Conservation (phyloP, 2,329 filamentous ascomycete genomes). For the Colletotrichum australisinense region DNA sequence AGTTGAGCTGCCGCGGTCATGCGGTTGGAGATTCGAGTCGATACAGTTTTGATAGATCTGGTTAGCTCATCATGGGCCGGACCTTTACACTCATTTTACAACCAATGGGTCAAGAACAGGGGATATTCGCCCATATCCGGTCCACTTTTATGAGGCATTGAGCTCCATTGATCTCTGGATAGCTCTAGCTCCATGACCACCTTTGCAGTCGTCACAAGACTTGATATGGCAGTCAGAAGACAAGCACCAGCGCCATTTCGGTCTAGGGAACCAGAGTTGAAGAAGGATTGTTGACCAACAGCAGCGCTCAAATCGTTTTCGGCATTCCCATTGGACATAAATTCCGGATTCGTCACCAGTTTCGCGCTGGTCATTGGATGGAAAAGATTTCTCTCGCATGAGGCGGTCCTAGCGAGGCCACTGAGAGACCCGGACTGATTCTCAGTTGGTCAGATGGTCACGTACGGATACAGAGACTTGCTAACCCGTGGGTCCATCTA, state of each 20-base stretch:
- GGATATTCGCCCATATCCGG: slow-evolving; percentile 12
- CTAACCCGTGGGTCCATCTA: slow-evolving; percentile 20
- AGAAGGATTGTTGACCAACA: slow-evolving; percentile 43
- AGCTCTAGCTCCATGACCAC: neutral
- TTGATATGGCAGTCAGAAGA: slow-evolving; percentile 3
- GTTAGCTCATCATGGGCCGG: slow-evolving; percentile 28
- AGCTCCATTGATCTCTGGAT: neutral
- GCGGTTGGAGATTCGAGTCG: slow-evolving; percentile 10
- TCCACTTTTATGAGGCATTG: neutral
- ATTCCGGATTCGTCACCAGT: slow-evolving; percentile 45
- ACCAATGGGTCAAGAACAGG: slow-evolving; percentile 8
- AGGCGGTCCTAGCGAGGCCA: slow-evolving; percentile 53
- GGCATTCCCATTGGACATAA: slow-evolving; percentile 49
- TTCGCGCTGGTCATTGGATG: slow-evolving; percentile 52
- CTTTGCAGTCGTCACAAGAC: slow-evolving; percentile 3
- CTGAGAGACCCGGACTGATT: slow-evolving; percentile 50
- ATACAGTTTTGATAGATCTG: slow-evolving; percentile 30
- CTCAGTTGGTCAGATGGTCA: slow-evolving; percentile 56
- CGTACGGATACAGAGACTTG: slow-evolving; percentile 34
- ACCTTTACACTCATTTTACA: neutral
- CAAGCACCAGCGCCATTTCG: neutral
- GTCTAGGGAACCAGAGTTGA: slow-evolving; percentile 1
- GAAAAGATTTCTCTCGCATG: slow-evolving; percentile 44
- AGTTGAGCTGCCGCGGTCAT: slow-evolving; percentile 14
- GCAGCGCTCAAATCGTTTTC: slow-evolving; percentile 38